A percentile compares a stretch with the other conserved stretches of the same genome.
Evolutionary conservation across 1,284 basidiomycete genomes (phyloP).

Genomic region (Hemileia vastatrix): DNA sequence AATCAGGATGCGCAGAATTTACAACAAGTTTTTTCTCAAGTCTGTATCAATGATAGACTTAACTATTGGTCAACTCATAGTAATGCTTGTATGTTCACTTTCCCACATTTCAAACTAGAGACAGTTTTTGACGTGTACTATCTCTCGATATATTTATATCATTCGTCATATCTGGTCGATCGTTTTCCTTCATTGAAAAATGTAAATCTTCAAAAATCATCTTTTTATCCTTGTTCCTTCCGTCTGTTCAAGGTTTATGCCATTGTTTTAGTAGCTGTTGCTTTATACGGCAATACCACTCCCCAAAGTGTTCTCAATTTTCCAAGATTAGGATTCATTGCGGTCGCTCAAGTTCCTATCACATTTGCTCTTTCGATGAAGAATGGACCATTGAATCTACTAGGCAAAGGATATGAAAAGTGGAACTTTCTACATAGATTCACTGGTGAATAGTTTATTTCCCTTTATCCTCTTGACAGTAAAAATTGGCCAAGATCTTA

Average conservation of each 20-base stretch:
- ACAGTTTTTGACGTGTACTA: too few species aligned
- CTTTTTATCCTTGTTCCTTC: neutral
- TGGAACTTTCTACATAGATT: slow-evolving; percentile 10
- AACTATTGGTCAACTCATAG: slow-evolving; percentile 2
- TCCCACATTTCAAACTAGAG: neutral
- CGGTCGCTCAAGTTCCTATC: neutral
- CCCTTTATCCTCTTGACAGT: neutral
- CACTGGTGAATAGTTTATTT: slow-evolving; percentile 1
- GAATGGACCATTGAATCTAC: neutral
- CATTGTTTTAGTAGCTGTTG: neutral
- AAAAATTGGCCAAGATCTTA: too few species aligned
- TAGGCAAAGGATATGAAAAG: slow-evolving; percentile 12
- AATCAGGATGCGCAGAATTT: neutral
- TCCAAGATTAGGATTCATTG: slow-evolving; percentile 5
- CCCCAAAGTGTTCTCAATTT: neutral
- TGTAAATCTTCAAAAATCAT: neutral
- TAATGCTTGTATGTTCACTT: slow-evolving; percentile 8
- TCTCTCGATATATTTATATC: too few species aligned
- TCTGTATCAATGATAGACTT: neutral
- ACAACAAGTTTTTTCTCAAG: neutral
- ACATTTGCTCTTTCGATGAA: slow-evolving; percentile 9
- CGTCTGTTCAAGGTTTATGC: neutral
- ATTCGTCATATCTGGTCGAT: too few species aligned
- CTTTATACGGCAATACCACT: neutral
- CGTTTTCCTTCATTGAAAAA: too few species aligned